Evolutionary conservation across 257 asterid species (phyloP).

Genomic region (Rehmannia glutinosa): DNA sequence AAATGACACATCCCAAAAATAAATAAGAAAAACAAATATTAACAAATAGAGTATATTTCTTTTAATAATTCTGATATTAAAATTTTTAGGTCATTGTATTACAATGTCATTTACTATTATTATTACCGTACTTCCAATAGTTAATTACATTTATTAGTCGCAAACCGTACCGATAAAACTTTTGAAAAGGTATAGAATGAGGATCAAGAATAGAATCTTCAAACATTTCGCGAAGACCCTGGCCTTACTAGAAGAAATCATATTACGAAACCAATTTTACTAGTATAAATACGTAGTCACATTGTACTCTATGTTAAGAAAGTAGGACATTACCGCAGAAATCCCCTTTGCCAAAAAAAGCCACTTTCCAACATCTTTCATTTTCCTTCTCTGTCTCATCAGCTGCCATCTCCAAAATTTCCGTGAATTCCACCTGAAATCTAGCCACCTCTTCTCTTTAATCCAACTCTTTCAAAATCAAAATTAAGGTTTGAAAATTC

Average conservation of each 20-base stretch:
- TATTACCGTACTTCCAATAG: too few species aligned
- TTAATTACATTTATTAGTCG: too few species aligned
- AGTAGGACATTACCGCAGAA: slow-evolving; percentile 5
- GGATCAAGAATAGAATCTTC: slow-evolving; percentile 23
- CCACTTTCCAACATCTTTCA: not conserved
- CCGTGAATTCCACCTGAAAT: slow-evolving; percentile 32
- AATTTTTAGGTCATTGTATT: too few species aligned
- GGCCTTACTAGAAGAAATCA: not conserved
- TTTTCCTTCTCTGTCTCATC: not conserved
- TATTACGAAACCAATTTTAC: not conserved
- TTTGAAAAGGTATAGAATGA: slow-evolving; percentile 9
- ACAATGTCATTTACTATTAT: too few species aligned
- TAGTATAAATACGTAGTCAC: not conserved
- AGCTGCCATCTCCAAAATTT: slow-evolving; percentile 12
- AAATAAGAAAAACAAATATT: too few species aligned
- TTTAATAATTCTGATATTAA: too few species aligned
- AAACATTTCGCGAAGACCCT: not conserved
- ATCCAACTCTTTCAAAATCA: not conserved
- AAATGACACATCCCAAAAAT: too few species aligned
- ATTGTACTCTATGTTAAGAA: slow-evolving; percentile 9
- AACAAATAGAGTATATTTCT: too few species aligned
- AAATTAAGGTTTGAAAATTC: not conserved
- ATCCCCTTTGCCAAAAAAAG: not conserved
- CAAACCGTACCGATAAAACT: too few species aligned
- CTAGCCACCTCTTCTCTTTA: slow-evolving; percentile 22